Evolutionary conservation across 2,329 filamentous ascomycete genomes (phyloP).

Genomic region (Fusarium coffeatum): DNA sequence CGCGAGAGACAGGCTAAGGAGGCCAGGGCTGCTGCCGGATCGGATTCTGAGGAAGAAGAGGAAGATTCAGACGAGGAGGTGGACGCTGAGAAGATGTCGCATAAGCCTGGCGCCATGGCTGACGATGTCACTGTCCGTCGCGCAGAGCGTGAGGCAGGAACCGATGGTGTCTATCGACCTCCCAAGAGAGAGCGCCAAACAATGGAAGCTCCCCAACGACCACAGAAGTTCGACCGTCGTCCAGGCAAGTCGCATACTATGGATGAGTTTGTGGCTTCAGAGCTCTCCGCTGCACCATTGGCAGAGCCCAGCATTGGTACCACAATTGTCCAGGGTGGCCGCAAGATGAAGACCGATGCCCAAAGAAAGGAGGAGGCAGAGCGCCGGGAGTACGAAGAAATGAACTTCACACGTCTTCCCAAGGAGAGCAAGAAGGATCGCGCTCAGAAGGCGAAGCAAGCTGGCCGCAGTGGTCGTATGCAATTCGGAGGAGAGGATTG

Average conservation of each 20-base stretch:
- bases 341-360: constrained; percentile 79
- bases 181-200: constrained; percentile 88
- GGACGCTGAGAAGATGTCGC: constrained; percentile 47
- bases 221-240: constrained; percentile 69
- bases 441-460: constrained; percentile 69
- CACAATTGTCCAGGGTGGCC: constrained; percentile 82
- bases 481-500: constrained; percentile 91
- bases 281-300: constrained; percentile 83
- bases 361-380: constrained; percentile 84
- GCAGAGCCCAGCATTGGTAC: constrained; percentile 93
- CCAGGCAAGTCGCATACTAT: constrained; percentile 83
- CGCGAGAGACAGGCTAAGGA: constrained; percentile 55
- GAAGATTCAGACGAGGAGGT: constrained; percentile 54
- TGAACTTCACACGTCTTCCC: constrained; percentile 88
- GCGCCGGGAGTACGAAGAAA: constrained; percentile 87
- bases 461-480: constrained; percentile 68
- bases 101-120: constrained; percentile 46
- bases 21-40: constrained; percentile 43
- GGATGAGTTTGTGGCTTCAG: constrained; percentile 89
- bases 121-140: constrained; percentile 50
- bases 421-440: constrained; percentile 88
- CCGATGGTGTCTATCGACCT: constrained; percentile 84
- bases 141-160: constrained; percentile 49
- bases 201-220: constrained; percentile 77
- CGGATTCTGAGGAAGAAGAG: constrained; percentile 48